Evolutionary conservation across 108 stramenopile genomes (phyloP).

Genomic region (Schizochytrium sp.): DNA sequence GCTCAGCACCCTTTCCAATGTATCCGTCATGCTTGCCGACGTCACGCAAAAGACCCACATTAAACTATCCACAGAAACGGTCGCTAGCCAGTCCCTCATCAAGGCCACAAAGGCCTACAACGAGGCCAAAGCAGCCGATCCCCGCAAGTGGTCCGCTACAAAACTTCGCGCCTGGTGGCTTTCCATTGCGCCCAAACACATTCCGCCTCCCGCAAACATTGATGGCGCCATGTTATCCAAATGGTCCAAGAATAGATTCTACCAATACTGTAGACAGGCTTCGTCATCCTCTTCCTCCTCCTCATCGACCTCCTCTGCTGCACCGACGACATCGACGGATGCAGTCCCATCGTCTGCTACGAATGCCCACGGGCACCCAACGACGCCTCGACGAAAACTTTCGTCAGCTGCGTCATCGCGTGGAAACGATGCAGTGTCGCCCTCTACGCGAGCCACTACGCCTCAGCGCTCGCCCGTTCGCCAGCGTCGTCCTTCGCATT

Average conservation of each 20-base stretch:
- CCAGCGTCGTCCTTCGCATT: no score
- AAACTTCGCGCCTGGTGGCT: not conserved
- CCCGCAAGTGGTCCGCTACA: not conserved
- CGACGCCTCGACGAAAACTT: no score
- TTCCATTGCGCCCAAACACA: not conserved
- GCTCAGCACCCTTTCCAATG: constrained; percentile 56
- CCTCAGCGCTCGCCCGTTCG: no score
- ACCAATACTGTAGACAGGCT: not conserved
- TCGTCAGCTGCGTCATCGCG: no score
- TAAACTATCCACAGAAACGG: not conserved
- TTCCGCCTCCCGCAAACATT: not conserved
- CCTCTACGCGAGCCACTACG: no score
- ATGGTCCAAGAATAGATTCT: not conserved
- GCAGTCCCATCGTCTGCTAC: no score
- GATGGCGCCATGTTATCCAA: not conserved
- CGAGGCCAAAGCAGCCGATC: not conserved
- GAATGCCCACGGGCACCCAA: no score
- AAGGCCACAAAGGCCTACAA: not conserved
- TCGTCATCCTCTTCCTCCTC: not conserved
- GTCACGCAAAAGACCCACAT: not conserved
- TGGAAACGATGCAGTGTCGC: no score
- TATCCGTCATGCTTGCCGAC: constrained; percentile 33
- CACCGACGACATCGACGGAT: no score
- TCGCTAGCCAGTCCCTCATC: not conserved
- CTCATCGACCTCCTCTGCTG: no score